Conservation (phyloP, 495 filamentous ascomycete genomes). For the Aspergillus avenaceus region DNA sequence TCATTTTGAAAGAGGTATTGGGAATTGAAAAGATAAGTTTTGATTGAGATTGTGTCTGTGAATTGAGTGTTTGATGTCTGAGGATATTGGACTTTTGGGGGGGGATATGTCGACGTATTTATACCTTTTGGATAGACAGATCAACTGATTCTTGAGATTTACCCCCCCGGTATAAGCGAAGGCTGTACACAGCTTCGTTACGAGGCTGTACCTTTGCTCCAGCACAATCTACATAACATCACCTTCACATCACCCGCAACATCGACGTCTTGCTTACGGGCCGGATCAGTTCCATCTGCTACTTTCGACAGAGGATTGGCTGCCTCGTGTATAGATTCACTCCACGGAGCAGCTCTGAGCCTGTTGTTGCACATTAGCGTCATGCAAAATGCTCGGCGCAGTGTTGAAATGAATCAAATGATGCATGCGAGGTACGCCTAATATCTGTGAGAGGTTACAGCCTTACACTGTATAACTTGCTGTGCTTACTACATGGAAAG, state of each 20-base stretch:
- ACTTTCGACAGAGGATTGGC: background rate
- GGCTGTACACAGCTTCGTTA: background rate
- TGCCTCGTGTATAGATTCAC: background rate
- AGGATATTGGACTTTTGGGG: background rate
- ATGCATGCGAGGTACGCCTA: background rate
- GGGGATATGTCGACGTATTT: background rate
- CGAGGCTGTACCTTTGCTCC: background rate
- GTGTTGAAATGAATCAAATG: background rate
- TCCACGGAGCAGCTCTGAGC: background rate
- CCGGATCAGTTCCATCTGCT: background rate
- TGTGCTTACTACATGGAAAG: background rate
- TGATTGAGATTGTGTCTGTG: constrained; percentile 6
- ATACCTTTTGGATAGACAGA: background rate
- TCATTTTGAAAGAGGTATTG: constrained; percentile 8
- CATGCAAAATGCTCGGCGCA: background rate
- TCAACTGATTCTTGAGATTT: background rate
- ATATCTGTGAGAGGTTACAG: too few relatives aligned
- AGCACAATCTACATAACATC: background rate
- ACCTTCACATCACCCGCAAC: background rate
- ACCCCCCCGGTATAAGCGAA: background rate
- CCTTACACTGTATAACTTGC: background rate
- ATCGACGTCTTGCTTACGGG: background rate
- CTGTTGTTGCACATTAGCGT: background rate
- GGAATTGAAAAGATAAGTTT: background rate
- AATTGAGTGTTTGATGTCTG: constrained; percentile 1